Conservation (phyloP, 2,329 filamentous ascomycete species). For the Alternaria triticimaculans region DNA sequence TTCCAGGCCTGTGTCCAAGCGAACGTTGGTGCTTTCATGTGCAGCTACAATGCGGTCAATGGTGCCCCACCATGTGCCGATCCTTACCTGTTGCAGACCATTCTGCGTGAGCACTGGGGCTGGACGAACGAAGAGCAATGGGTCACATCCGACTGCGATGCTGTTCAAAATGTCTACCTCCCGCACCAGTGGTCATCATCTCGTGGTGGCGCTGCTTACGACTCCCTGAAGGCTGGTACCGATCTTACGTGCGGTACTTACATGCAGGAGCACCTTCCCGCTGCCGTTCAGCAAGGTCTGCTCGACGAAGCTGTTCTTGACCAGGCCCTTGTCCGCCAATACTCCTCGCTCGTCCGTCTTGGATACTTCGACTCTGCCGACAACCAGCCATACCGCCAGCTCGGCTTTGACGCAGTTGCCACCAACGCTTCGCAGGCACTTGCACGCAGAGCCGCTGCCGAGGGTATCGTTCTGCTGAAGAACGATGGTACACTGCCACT, state of each 20-base stretch:
- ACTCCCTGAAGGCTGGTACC: conserved; percentile 36
- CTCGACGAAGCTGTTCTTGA: conserved; percentile 56
- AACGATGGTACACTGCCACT: conserved; percentile 59
- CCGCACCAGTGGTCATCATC: conserved; percentile 51
- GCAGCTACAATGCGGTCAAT: conserved; percentile 66
- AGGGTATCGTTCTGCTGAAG: conserved; percentile 61
- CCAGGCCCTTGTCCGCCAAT: conserved; percentile 60
- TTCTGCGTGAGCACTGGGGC: conserved; percentile 70
- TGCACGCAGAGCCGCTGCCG: conserved; percentile 60
- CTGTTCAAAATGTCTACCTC: conserved; percentile 65
- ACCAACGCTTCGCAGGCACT: conserved; percentile 61
- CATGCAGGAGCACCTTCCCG: conserved; percentile 30
- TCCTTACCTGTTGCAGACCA: conserved; percentile 66
- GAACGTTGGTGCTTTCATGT: conserved; percentile 60
- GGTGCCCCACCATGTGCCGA: conserved; percentile 70
- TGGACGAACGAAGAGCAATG: conserved; percentile 68
- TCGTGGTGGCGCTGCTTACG: conserved; percentile 35
- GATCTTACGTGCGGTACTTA: conserved; percentile 33
- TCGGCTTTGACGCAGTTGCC: conserved; percentile 53
- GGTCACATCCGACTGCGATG: conserved; percentile 70
- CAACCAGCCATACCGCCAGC: conserved; percentile 32
- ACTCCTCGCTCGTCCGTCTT: conserved; percentile 61
- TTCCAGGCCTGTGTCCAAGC: conserved; percentile 62
- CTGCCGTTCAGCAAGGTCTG: conserved; percentile 23
- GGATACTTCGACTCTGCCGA: conserved; percentile 54